phyloP scores from a whole-genome alignment of 495 filamentous ascomycete species.

The Chaetomium cochliodes region DNA sequence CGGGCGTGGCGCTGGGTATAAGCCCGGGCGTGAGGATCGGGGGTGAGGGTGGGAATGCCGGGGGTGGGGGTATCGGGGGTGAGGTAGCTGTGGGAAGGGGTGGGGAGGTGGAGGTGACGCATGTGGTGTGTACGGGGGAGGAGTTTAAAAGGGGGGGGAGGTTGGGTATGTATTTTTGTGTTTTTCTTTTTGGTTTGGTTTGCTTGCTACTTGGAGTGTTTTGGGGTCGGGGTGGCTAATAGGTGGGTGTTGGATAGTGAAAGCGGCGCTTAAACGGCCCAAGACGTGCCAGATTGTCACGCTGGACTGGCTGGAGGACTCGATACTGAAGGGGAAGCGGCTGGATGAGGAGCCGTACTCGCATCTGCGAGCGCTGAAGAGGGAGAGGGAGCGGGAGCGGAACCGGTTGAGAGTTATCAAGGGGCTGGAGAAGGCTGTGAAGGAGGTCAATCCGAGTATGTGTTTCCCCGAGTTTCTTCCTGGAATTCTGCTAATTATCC shows the following conservation, averaged over 20 bases:
- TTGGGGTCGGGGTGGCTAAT: no score
- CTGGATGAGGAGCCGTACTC: slow-evolving; percentile 30
- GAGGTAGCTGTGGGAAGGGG: background rate
- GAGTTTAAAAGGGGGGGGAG: slow-evolving; percentile 30
- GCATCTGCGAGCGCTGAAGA: slow-evolving; percentile 23
- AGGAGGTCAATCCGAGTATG: slow-evolving; percentile 39
- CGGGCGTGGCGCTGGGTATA: no score
- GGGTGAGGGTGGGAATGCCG: background rate
- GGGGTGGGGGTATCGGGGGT: no score
- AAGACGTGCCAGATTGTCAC: slow-evolving; percentile 35
- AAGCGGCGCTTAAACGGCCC: slow-evolving; percentile 23
- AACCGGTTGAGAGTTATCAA: slow-evolving; percentile 39
- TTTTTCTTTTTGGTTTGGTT: background rate
- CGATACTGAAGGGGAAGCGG: slow-evolving; percentile 20
- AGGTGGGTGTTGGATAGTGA: slow-evolving; percentile 20
- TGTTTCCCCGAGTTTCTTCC: background rate
- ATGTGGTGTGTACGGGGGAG: slow-evolving; percentile 38
- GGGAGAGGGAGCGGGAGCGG: slow-evolving; percentile 40
- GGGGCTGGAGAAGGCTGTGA: slow-evolving; percentile 46
- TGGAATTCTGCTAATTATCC: background rate
- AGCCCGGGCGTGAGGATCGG: no score
- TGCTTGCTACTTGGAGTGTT: background rate
- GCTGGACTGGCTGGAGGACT: slow-evolving; percentile 45
- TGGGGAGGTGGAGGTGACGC: slow-evolving; percentile 34
- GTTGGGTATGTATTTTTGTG: slow-evolving; percentile 11